Evolutionary conservation across 306 rosid species (phyloP).

Genomic region (Crataegus laevigata): DNA sequence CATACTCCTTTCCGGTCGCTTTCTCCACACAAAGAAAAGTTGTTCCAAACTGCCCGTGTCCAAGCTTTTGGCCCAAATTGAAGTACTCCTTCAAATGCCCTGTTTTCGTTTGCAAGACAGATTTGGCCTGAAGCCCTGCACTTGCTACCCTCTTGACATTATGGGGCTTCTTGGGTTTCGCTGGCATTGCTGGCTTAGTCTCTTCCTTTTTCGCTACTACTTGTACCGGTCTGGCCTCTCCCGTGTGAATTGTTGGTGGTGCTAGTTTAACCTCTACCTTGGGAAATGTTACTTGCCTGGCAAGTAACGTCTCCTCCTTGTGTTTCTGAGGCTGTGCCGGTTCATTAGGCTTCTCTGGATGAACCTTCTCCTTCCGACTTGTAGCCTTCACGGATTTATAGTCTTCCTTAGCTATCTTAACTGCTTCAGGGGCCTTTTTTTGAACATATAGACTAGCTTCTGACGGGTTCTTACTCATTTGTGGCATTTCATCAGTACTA

Average conservation of each 20-base stretch:
- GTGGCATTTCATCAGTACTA: not conserved
- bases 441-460: conserved; percentile 13
- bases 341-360: not conserved
- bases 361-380: not conserved
- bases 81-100: conserved; percentile 57
- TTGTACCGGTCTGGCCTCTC: conserved; percentile 7
- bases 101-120: conserved; percentile 55
- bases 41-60: conserved; percentile 81
- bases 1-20: conserved; percentile 58
- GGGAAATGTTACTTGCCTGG: not conserved
- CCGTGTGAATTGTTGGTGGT: not conserved
- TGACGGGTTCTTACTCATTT: not conserved
- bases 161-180: conserved; percentile 31
- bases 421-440: conserved; percentile 45
- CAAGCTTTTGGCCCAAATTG: conserved; percentile 60
- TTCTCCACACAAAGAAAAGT: conserved; percentile 70
- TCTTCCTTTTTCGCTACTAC: conserved; percentile 3
- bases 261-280: not conserved
- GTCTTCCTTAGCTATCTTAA: conserved; percentile 38
- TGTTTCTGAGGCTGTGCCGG: not conserved
- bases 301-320: conserved; percentile 7
- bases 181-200: not conserved
- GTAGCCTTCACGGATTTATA: conserved; percentile 4
- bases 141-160: conserved; percentile 41
- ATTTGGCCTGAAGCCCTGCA: conserved; percentile 60